These are phyloP conservation scores for Simmondsia chinensis DNA, from an alignment of 148 eudicot species.

Conservation along the genomic window DNA sequence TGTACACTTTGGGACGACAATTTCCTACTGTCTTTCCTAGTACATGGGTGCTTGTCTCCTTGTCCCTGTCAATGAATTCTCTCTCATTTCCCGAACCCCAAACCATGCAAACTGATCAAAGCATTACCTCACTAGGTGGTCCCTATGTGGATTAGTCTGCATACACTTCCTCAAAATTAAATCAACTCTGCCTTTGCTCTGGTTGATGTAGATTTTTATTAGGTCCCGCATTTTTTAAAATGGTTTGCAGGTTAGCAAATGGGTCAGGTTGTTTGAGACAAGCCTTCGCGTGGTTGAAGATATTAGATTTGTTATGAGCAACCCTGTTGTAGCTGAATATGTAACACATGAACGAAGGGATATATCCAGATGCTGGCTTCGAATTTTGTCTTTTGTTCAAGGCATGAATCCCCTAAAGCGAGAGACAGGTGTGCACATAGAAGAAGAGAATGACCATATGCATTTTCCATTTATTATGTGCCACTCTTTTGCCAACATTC, in stretches of 20 bases:
- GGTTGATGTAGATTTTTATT: too few relatives aligned
- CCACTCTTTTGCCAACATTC: slow-evolving; percentile 61
- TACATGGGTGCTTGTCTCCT: too few relatives aligned
- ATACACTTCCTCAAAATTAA: too few relatives aligned
- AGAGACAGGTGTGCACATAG: slow-evolving; percentile 79
- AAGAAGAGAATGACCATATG: slow-evolving; percentile 75
- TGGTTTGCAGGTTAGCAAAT: slow-evolving; percentile 63
- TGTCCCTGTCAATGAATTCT: too few relatives aligned
- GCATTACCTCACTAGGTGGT: too few relatives aligned
- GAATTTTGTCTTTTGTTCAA: slow-evolving; percentile 71
- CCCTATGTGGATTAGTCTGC: too few relatives aligned
- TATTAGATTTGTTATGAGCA: slow-evolving; percentile 87
- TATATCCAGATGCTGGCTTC: slow-evolving; percentile 61
- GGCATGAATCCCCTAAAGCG: slow-evolving; percentile 88
- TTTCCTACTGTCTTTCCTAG: too few relatives aligned
- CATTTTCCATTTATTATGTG: slow-evolving; percentile 74
- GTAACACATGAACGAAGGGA: slow-evolving; percentile 53
- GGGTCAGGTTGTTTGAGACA: slow-evolving; percentile 62
- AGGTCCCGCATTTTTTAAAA: too few relatives aligned
- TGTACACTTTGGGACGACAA: too few relatives aligned
- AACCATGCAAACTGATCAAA: too few relatives aligned
- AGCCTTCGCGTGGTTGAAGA: slow-evolving; percentile 83
- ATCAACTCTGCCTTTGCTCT: too few relatives aligned
- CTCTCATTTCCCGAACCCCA: too few relatives aligned
- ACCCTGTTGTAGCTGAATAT: slow-evolving; percentile 58